Conservation (phyloP, 352 stramenopile genomes). For the Globisporangium cederbergense region DNA sequence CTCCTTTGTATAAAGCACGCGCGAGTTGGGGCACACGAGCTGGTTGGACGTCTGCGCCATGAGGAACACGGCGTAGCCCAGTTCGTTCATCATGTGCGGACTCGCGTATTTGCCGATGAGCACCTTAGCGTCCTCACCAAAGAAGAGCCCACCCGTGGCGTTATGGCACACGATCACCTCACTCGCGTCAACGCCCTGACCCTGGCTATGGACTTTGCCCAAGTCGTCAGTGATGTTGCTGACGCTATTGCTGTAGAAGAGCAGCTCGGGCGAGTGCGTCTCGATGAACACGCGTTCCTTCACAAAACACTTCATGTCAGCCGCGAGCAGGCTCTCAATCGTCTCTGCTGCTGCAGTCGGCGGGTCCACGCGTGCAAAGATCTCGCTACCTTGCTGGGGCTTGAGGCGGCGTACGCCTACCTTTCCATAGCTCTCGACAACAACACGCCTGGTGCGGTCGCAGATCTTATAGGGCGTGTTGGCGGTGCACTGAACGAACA, state of each 20-base stretch:
- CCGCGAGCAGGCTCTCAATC: constrained; percentile 1
- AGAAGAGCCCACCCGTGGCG: background rate
- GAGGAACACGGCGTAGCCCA: constrained; percentile 5
- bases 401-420: background rate
- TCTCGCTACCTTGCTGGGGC: background rate
- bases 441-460: background rate
- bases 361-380: background rate
- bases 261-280: background rate
- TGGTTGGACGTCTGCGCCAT: background rate
- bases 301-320: background rate
- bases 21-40: background rate
- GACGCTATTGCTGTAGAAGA: background rate
- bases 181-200: background rate
- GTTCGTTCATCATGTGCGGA: constrained; percentile 3
- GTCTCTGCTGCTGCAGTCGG: background rate
- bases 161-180: background rate
- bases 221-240: too few species aligned
- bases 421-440: constrained; percentile 5
- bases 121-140: background rate
- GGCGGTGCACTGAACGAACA: background rate
- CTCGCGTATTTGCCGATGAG: background rate
- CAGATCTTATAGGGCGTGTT: background rate
- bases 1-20: constrained; percentile 4
- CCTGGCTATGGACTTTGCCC: too few species aligned
- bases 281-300: background rate